These are phyloP conservation scores for Metschnikowia henanensis DNA, from an alignment of 805 yeast species.

Conservation along the genomic window DNA sequence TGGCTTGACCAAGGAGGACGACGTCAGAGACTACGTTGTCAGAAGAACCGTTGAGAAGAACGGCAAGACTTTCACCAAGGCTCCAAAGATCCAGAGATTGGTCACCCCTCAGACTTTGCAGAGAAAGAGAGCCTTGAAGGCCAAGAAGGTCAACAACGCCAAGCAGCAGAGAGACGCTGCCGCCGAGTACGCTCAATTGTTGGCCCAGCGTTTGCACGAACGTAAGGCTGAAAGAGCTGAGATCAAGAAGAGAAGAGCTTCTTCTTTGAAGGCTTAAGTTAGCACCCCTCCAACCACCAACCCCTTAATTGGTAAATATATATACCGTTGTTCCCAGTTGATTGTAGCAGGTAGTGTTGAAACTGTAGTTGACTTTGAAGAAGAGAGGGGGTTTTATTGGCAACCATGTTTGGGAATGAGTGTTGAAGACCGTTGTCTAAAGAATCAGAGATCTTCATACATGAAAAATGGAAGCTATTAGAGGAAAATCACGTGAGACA, in stretches of 20 bases:
- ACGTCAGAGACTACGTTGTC: constrained; percentile 80
- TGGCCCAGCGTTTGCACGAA: constrained; percentile 98
- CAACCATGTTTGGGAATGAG: no score
- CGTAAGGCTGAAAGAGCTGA: constrained; percentile 98
- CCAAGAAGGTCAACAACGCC: constrained; percentile 94
- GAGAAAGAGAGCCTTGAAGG: constrained; percentile 96
- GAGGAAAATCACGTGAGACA: no score
- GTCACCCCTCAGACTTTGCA: constrained; percentile 99
- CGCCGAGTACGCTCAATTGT: constrained; percentile 98
- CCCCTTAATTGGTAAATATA: constrained; percentile 21
- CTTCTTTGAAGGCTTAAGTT: constrained; percentile 87
- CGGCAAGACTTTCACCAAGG: constrained; percentile 98
- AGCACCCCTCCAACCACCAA: constrained; percentile 15
- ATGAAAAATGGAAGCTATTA: no score
- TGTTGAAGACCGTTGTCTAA: no score
- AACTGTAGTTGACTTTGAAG: background rate
- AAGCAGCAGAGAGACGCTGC: constrained; percentile 99
- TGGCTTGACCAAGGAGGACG: constrained; percentile 94
- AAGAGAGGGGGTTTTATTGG: no score
- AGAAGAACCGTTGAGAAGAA: constrained; percentile 99
- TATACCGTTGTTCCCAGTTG: constrained; percentile 17
- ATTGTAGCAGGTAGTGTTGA: background rate
- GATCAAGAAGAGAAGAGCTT: constrained; percentile 99
- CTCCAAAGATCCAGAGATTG: constrained; percentile 99
- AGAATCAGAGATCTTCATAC: no score